Evolutionary conservation across 129 eudicot genomes (phyloP).

Genomic region (Chrysanthemum lavandulifolium): DNA sequence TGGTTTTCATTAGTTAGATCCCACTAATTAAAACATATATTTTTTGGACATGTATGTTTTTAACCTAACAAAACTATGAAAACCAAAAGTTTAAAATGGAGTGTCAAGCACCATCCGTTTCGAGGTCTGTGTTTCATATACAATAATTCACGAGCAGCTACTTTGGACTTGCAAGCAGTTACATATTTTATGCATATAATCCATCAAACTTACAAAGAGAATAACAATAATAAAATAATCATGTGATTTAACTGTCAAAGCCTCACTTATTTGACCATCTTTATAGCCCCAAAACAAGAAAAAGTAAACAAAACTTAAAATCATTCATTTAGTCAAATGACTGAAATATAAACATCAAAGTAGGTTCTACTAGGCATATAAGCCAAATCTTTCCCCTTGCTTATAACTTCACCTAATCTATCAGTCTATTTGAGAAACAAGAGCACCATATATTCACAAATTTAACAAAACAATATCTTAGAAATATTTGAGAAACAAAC

Average conservation of each 20-base stretch:
- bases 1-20: too few relatives aligned
- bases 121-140: background rate
- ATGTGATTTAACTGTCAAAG: too few relatives aligned
- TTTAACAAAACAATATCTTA: too few relatives aligned
- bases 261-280: constrained; percentile 10
- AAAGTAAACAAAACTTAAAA: background rate
- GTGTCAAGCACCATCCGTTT: constrained; percentile 19
- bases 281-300: background rate
- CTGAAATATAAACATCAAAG: constrained; percentile 7
- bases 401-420: too few relatives aligned
- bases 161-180: constrained; percentile 10
- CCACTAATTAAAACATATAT: too few relatives aligned
- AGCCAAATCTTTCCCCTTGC: too few relatives aligned
- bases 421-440: too few relatives aligned
- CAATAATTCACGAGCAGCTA: constrained; percentile 17
- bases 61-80: background rate
- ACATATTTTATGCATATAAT: constrained; percentile 20
- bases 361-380: background rate
- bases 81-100: constrained; percentile 19
- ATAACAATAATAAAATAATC: too few relatives aligned
- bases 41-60: too few relatives aligned
- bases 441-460: too few relatives aligned
- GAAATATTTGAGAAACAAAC: too few relatives aligned
- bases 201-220: constrained; percentile 9
- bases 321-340: constrained; percentile 25